Conservation (phyloP, 345 rosid genomes). For the Populus nigra region DNA sequence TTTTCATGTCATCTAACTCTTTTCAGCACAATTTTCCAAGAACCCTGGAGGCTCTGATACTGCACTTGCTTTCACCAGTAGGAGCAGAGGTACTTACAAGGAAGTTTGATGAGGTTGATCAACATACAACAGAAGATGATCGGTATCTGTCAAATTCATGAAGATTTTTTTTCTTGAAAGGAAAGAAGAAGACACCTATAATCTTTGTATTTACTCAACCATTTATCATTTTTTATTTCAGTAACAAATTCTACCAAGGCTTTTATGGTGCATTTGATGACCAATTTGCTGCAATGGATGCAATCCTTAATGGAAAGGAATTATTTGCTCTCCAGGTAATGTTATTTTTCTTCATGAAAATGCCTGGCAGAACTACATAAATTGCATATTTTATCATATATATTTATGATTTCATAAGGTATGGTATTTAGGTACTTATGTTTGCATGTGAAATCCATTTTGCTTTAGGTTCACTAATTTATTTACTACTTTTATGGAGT, state of each 20-base stretch:
- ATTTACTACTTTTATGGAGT: neutral
- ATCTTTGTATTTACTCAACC: slow-evolving; percentile 9
- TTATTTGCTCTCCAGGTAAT: slow-evolving; percentile 70
- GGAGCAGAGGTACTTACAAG: slow-evolving; percentile 79
- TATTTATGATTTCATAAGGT: neutral
- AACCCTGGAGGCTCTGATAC: slow-evolving; percentile 75
- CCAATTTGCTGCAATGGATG: slow-evolving; percentile 86
- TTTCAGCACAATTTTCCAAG: slow-evolving; percentile 83
- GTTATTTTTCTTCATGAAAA: slow-evolving; percentile 6
- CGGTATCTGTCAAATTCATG: slow-evolving; percentile 36
- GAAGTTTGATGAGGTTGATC: slow-evolving; percentile 81
- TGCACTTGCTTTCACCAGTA: slow-evolving; percentile 79
- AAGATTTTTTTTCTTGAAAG: slow-evolving; percentile 1
- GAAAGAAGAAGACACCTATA: slow-evolving; percentile 4
- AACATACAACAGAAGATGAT: slow-evolving; percentile 53
- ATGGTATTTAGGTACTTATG: neutral
- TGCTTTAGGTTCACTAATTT: neutral
- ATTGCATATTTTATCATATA: neutral
- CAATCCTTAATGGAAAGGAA: slow-evolving; percentile 70
- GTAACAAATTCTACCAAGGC: slow-evolving; percentile 67
- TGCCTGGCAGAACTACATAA: slow-evolving; percentile 1
- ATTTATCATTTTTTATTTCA: slow-evolving; percentile 33
- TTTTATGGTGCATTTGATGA: slow-evolving; percentile 82
- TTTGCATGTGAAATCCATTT: slow-evolving; percentile 5
- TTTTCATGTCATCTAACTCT: slow-evolving; percentile 12